Conservation (phyloP, 2,329 filamentous ascomycete genomes). For the Aspergillus fumigatiaffinis region DNA sequence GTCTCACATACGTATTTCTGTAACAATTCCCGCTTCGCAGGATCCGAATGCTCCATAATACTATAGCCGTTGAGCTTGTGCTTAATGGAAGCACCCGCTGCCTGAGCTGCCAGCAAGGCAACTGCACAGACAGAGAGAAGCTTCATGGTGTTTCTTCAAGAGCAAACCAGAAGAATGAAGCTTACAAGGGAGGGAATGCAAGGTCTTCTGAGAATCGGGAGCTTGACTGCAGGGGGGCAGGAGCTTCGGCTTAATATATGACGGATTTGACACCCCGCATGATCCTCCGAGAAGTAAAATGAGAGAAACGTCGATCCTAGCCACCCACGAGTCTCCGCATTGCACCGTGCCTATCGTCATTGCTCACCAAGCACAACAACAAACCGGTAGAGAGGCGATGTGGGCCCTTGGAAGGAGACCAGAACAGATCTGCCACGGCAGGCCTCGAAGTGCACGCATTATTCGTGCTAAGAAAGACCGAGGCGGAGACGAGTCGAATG, state of each 20-base stretch:
- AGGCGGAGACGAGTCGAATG: neutral
- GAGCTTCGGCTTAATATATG: neutral
- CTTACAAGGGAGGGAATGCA: neutral
- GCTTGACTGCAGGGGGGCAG: neutral
- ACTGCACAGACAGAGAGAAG: slow-evolving; percentile 29
- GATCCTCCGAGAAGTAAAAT: neutral
- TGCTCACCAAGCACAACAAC: neutral
- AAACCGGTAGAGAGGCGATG: neutral
- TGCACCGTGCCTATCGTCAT: neutral
- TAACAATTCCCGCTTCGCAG: slow-evolving; percentile 45
- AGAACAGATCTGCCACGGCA: neutral
- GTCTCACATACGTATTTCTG: slow-evolving; percentile 52
- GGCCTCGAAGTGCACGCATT: neutral
- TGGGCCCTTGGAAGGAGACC: neutral
- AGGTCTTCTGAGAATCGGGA: neutral
- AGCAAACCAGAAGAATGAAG: neutral
- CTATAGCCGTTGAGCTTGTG: slow-evolving; percentile 50
- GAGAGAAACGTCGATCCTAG: neutral
- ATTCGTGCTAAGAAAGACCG: neutral
- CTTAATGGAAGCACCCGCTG: slow-evolving; percentile 47
- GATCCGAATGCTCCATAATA: slow-evolving; percentile 35
- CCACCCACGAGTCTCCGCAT: neutral
- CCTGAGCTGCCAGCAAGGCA: slow-evolving; percentile 42
- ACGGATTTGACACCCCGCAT: neutral
- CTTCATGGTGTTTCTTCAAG: slow-evolving; percentile 31